phyloP scores from a whole-genome alignment of 495 filamentous ascomycete species.

The Astrothelium subdiscretum region DNA sequence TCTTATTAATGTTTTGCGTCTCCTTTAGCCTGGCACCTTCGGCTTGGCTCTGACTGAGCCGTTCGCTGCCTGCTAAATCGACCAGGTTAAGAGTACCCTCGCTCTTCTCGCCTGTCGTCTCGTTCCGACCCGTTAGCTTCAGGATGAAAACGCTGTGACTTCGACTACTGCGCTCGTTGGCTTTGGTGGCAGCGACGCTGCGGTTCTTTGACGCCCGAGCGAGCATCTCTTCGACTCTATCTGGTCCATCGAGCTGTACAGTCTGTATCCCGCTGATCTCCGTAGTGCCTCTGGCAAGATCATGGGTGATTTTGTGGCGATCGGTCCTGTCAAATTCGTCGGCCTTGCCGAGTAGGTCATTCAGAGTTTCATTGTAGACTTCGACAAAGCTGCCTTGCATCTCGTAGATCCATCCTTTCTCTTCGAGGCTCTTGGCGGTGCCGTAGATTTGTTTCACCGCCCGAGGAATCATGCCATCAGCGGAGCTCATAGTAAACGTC shows the following conservation, averaged over 20 bases:
- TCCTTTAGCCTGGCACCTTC: constrained; percentile 82
- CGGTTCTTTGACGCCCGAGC: constrained; percentile 69
- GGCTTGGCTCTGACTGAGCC: constrained; percentile 71
- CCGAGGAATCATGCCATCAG: constrained; percentile 90
- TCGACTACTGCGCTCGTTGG: constrained; percentile 86
- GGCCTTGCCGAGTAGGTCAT: constrained; percentile 74
- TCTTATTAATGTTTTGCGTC: constrained; percentile 95
- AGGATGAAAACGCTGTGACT: constrained; percentile 96
- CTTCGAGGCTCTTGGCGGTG: constrained; percentile 64
- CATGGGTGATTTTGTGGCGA: constrained; percentile 86
- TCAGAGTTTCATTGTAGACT: constrained; percentile 95
- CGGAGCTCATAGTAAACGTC: constrained; percentile 89
- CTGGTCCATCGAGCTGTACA: constrained; percentile 63
- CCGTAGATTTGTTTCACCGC: constrained; percentile 89
- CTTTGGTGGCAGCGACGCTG: constrained; percentile 87
- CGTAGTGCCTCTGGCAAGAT: constrained; percentile 68
- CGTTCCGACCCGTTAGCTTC: constrained; percentile 70
- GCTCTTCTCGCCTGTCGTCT: constrained; percentile 67
- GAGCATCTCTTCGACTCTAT: constrained; percentile 69
- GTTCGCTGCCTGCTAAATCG: constrained; percentile 87
- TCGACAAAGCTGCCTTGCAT: constrained; percentile 98
- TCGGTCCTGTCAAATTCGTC: constrained; percentile 65
- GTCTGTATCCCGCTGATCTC: constrained; percentile 73
- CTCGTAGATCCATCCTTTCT: constrained; percentile 87
- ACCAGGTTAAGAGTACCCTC: constrained; percentile 95